These are phyloP conservation scores for Naganishia sp. DNA, from an alignment of 1,284 basidiomycete species.

Conservation along the genomic window DNA sequence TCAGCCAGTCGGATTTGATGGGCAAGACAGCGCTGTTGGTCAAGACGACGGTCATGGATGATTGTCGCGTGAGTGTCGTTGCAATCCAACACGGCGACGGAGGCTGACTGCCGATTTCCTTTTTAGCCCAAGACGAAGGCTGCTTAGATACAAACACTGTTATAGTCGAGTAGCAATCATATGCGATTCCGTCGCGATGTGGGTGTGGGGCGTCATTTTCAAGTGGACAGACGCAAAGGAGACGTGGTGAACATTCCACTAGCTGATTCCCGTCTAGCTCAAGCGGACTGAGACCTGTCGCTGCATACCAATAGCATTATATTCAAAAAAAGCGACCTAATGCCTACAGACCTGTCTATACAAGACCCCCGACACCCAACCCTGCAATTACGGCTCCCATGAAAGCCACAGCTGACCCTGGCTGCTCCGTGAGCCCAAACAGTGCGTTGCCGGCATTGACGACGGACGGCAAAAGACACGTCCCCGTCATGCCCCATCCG, in stretches of 20 bases:
- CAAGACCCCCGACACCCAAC: conserved; percentile 19
- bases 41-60: conserved; percentile 55
- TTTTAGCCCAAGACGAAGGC: conserved; percentile 30
- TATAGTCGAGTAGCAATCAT: neutral
- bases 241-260: too few species aligned
- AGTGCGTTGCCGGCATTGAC: conserved; percentile 34
- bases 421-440: conserved; percentile 1
- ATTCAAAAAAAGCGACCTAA: neutral
- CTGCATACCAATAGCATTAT: too few species aligned
- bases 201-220: too few species aligned
- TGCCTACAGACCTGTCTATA: neutral
- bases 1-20: conserved; percentile 43
- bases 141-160: neutral
- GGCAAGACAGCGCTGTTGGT: conserved; percentile 46
- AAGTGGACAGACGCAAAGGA: too few species aligned
- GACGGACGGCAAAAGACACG: conserved; percentile 59
- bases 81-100: neutral
- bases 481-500: conserved; percentile 67
- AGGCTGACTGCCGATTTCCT: conserved; percentile 3
- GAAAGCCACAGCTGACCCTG: conserved; percentile 4
- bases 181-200: too few species aligned
- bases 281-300: too few species aligned
- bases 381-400: conserved; percentile 21
- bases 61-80: conserved; percentile 49
- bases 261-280: too few species aligned